Evolutionary conservation across 495 filamentous ascomycete species (phyloP), one percentile per base, ranked within the genome.

Genomic region (Talaromyces nanjingensis): DNA sequence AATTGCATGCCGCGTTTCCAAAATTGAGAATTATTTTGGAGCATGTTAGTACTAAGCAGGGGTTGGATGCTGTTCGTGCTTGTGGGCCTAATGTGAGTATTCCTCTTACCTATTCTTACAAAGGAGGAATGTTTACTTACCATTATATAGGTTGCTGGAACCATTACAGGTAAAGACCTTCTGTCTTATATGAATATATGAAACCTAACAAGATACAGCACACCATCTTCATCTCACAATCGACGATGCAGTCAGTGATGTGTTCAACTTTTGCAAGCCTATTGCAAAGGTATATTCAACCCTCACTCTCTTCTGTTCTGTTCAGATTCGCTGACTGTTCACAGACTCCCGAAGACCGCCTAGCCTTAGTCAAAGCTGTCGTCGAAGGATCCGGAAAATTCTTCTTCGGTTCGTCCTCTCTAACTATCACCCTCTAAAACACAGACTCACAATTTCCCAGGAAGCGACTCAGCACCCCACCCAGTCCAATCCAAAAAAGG

Each of bases 251-350:
- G 84, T 83, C 0, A 86, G 85, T 62, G 89, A 96, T 66, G 83
- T 89, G 42, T 89, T 91, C 79, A 86, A 84, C 69, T 96, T 91
- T 81, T 96, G 92, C 82, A 96, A 96, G 76, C 91, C 89, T 12
- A 84, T 90, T 39, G 87, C 90, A 62, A 92, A 92, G 70, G 74
- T 74, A 14, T 14, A 16, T 24, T 55, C 53, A 8, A 55, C 9
- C 2, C 27, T 6, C 27, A 5, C 5, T 29, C 27, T 55, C 20
- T 22, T 49, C 27, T 25, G 0, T 18, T 18, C 18, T 34, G 1
- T 0, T 63, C 71, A 9, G 6, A 72, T 74, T 14, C 1, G 72
- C 71, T 20, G 74, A 80, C 18, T 20, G 4, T 24, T 3, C 7
- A 11, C 11, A 64, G 73, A 81, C 79, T 4, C 87, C 91, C 4